Base-by-base conservation (phyloP, 192 early-diverging fungal species). In the Pilobolus umbonatus region DNA sequence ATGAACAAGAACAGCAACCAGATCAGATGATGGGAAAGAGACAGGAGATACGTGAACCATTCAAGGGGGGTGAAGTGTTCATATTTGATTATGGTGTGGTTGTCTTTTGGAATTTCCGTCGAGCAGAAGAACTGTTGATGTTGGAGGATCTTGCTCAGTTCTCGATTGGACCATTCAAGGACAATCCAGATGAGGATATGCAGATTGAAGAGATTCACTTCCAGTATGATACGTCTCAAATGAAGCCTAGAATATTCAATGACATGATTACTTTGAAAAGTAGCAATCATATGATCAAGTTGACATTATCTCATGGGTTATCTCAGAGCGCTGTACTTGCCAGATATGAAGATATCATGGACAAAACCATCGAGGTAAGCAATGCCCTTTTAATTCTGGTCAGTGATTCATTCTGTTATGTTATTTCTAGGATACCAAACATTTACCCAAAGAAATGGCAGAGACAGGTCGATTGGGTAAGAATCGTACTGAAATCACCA, bases 181-280 rank as follows among this genome's bases (percentile, higher is more conserved):
- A 73, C 22, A 65, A 60, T 32, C 62, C 62, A 1, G 57, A 71
- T 43, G 65, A 69, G 28, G 85, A 87, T 55, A 65, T 82, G 12
- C 82, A 88, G 61, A 79, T 78, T 32, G 89, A 91, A 50, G 86
- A 88, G 49, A 86, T 91, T 67, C 84, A 88, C 47, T 91, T 89
- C 58, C 87, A 91, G 65, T 91, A 91, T 55, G 88, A 89, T 60
- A 76, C 67, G 31, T 85, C 69, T 5, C 63, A 63, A 25, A 64
- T 42, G 19, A 81, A 85, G 47, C 87, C 89, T 8, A 64, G 89
- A 10, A 90, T 92, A 29, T 92, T 86, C 73, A 90, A 92, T 60
- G 89, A 92, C 48, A 88, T 92, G 81, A 91, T 91, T 36, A 91
- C 89, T 14, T 55, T 92, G 45, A 85, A 86, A 46, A 71, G 69